Conservation (phyloP, 306 rosid species). For the Quercus engelmannii region DNA sequence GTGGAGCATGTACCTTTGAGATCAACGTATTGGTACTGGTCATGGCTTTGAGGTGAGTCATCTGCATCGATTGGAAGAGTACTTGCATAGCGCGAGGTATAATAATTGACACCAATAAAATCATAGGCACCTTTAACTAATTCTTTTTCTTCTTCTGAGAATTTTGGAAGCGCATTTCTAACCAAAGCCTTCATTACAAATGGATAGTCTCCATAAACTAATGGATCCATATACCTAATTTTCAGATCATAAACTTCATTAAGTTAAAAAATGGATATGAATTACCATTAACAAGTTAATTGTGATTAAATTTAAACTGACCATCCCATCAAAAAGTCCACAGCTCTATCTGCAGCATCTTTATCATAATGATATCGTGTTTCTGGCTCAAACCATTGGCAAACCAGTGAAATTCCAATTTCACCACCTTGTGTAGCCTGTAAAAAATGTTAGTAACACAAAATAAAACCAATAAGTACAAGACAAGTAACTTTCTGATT, state of each 20-base stretch:
- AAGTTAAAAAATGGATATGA: neutral
- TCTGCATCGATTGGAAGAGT: neutral
- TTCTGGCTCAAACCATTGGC: conserved; percentile 23
- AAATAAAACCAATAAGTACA: neutral
- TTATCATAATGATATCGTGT: conserved; percentile 3
- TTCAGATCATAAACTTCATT: neutral
- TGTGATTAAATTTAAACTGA: neutral
- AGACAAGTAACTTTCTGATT: neutral
- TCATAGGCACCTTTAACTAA: conserved; percentile 25
- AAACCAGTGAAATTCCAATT: conserved; percentile 27
- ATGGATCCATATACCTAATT: conserved; percentile 25
- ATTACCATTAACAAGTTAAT: neutral
- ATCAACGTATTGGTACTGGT: neutral
- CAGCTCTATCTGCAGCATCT: conserved; percentile 28
- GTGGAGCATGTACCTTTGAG: neutral
- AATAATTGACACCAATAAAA: conserved; percentile 36
- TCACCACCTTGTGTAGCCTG: conserved; percentile 34
- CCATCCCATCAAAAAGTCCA: conserved; percentile 42
- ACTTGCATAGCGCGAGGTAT: conserved; percentile 18
- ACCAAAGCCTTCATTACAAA: conserved; percentile 15
- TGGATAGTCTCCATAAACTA: conserved; percentile 18
- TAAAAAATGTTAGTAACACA: neutral
- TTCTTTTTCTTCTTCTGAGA: conserved; percentile 8
- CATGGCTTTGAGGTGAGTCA: conserved; percentile 1
- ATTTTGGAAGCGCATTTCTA: conserved; percentile 1